phyloP scores from a whole-genome alignment of 1,284 basidiomycete species.

The Irpex sp. region DNA sequence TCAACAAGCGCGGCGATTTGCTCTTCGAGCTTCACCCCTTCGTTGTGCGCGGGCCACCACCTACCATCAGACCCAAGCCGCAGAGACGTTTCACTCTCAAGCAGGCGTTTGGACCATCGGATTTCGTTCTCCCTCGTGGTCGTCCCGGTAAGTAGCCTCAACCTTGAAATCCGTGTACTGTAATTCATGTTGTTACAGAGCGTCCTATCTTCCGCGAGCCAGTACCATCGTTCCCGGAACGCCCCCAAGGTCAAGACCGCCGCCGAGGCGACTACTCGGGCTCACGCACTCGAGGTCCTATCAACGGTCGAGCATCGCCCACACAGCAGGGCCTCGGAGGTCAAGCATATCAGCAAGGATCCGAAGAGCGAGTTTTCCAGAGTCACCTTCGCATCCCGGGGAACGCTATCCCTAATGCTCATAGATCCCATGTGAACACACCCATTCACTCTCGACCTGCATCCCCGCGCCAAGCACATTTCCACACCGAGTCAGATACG shows the following conservation, averaged over 20 bases:
- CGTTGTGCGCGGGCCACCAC: background rate
- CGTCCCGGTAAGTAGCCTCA: background rate
- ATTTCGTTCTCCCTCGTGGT: background rate
- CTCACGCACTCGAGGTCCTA: background rate
- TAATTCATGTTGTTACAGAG: background rate
- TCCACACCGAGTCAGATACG: background rate
- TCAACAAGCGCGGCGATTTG: constrained; percentile 27
- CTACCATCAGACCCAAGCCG: background rate
- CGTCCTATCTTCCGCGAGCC: background rate
- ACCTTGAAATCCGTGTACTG: background rate
- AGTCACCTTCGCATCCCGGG: background rate
- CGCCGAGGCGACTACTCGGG: background rate
- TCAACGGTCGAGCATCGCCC: background rate
- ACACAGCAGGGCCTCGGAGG: background rate
- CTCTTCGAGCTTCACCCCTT: constrained; percentile 26
- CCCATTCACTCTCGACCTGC: background rate
- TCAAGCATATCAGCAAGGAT: background rate
- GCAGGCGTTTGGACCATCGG: background rate
- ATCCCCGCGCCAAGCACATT: background rate
- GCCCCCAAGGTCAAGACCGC: background rate
- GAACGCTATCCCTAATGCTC: background rate
- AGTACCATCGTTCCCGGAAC: background rate
- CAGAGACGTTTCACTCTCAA: background rate
- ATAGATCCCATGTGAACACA: background rate
- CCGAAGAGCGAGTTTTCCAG: background rate